Evolutionary conservation across 371 early-diverging fungal genomes (phyloP).

Genomic region (Rhizopus stolonifer): DNA sequence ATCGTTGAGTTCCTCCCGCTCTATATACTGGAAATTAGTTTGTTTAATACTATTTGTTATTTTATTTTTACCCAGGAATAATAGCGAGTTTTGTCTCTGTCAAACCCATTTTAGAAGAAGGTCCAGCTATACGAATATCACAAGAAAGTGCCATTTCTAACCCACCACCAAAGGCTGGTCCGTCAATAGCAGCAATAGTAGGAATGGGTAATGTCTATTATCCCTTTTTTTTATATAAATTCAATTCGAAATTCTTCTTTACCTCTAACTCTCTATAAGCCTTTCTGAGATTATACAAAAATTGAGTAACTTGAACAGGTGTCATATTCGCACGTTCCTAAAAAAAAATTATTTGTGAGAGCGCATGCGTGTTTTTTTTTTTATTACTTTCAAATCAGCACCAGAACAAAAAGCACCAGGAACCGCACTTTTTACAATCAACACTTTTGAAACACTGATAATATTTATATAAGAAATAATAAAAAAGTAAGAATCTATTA

Average conservation of each 20-base stretch:
- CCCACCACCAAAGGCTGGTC: constrained; percentile 95
- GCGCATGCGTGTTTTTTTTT: background rate
- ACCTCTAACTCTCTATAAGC: constrained; percentile 86
- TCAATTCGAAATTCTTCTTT: constrained; percentile 1
- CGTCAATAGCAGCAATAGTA: constrained; percentile 95
- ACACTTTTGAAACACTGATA: constrained; percentile 68
- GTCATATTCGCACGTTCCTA: constrained; percentile 92
- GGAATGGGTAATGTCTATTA: constrained; percentile 87
- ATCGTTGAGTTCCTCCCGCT: constrained; percentile 95
- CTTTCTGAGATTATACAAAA: constrained; percentile 75
- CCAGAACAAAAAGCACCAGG: constrained; percentile 94
- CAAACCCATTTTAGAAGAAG: constrained; percentile 81
- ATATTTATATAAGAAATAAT: background rate
- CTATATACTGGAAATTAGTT: constrained; percentile 36
- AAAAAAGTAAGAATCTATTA: constrained; percentile 12
- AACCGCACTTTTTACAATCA: constrained; percentile 80
- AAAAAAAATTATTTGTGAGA: no score
- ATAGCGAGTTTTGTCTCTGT: constrained; percentile 96
- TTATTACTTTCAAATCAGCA: constrained; percentile 87
- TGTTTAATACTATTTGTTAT: background rate
- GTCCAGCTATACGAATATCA: constrained; percentile 88
- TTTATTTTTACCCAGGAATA: constrained; percentile 81
- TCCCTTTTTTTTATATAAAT: background rate
- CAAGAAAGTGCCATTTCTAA: constrained; percentile 92
- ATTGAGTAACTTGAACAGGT: constrained; percentile 78